Evolutionary conservation across 2,329 filamentous ascomycete species (phyloP).

Genomic region (Calonectria fujianensis): DNA sequence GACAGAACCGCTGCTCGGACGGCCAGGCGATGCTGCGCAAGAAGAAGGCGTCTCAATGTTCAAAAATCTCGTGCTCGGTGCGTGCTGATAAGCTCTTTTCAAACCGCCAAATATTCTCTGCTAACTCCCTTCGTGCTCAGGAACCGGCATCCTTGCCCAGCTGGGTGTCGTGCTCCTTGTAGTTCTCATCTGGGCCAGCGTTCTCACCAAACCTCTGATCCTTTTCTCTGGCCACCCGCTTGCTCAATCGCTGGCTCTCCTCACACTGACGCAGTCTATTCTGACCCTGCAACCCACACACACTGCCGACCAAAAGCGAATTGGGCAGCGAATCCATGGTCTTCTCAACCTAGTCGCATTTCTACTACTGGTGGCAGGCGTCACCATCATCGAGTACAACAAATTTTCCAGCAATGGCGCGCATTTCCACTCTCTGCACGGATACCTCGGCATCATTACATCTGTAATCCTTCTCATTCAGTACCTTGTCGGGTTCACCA

Average conservation of each 20-base stretch:
- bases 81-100: constrained; percentile 44
- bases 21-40: constrained; percentile 84
- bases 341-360: constrained; percentile 80
- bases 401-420: constrained; percentile 80
- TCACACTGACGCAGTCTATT: constrained; percentile 86
- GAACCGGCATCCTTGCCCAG: constrained; percentile 88
- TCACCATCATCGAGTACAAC: constrained; percentile 87
- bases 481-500: constrained; percentile 86
- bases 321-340: constrained; percentile 78
- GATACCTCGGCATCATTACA: constrained; percentile 86
- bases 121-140: constrained; percentile 65
- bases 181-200: constrained; percentile 84
- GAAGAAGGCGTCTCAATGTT: constrained; percentile 77
- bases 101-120: constrained; percentile 30
- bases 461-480: constrained; percentile 83
- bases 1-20: constrained; percentile 68
- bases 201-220: constrained; percentile 82
- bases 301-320: constrained; percentile 82
- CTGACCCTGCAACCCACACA: constrained; percentile 92
- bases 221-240: constrained; percentile 94
- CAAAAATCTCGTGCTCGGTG: constrained; percentile 85
- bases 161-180: constrained; percentile 84
- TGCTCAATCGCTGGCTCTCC: constrained; percentile 78
- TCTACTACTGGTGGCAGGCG: constrained; percentile 76
- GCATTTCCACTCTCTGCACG: constrained; percentile 89